Percentiles rank a stretch among this genome's conserved stretches.
These are phyloP conservation scores for Pinus albicaulis DNA, from an alignment of 75 land plant species.

Conservation along the genomic window DNA sequence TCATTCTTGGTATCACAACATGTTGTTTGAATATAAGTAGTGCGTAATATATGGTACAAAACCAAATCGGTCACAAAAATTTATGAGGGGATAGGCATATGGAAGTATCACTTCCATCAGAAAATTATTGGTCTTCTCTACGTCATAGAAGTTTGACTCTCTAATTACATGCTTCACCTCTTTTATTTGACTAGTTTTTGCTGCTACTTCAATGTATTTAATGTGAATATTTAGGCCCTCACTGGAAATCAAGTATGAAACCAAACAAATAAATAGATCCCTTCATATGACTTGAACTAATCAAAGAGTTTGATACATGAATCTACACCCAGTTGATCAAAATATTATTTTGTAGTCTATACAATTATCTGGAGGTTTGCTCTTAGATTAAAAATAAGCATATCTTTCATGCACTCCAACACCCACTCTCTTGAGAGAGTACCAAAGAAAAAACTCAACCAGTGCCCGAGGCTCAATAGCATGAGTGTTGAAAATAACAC, in stretches of 20 bases:
- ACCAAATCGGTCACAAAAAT: no score
- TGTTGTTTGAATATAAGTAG: conserved; percentile 80
- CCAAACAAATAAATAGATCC: conserved; percentile 82
- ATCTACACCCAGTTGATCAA: conserved; percentile 87
- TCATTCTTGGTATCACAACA: conserved; percentile 49
- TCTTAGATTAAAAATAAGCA: conserved; percentile 79
- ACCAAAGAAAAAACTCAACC: conserved; percentile 89
- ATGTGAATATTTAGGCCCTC: conserved; percentile 95
- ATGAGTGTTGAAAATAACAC: no score
- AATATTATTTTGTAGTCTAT: conserved; percentile 89
- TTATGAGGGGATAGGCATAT: conserved; percentile 65
- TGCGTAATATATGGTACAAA: conserved; percentile 96
- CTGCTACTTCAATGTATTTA: conserved; percentile 95
- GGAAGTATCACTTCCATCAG: conserved; percentile 95
- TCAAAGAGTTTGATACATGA: conserved; percentile 89
- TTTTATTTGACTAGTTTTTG: conserved; percentile 94
- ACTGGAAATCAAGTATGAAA: conserved; percentile 82
- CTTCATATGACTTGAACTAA: conserved; percentile 90
- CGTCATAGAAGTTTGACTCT: conserved; percentile 92
- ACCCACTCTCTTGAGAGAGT: conserved; percentile 93
- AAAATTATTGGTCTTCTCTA: conserved; percentile 94
- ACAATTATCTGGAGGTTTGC: conserved; percentile 97
- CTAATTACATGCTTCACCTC: conserved; percentile 94
- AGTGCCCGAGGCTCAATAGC: conserved; percentile 63
- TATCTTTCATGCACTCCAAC: conserved; percentile 95